Conservation (phyloP, 1,284 basidiomycete species). For the Austropuccinia psidii region DNA sequence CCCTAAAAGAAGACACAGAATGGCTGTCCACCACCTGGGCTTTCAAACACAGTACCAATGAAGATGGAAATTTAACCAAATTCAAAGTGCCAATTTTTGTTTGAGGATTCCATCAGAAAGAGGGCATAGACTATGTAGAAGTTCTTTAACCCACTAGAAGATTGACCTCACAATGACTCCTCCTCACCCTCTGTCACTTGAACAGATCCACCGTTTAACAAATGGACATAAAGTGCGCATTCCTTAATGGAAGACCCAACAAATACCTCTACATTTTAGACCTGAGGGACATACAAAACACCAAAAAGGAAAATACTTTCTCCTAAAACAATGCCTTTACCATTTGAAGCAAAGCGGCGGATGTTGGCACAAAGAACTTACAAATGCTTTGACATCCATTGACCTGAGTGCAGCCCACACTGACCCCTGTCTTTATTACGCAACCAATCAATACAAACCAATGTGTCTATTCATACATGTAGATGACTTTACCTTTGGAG, state of each 20-base stretch:
- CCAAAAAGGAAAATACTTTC: neutral
- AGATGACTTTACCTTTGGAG: neutral
- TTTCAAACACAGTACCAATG: neutral
- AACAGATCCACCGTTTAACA: neutral
- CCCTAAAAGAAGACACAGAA: too few relatives aligned
- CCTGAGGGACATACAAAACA: neutral
- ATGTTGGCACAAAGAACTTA: neutral
- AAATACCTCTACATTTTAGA: neutral
- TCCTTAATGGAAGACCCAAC: constrained; percentile 2
- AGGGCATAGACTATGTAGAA: constrained; percentile 1
- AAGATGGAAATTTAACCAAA: neutral
- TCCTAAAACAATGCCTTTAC: constrained; percentile 2
- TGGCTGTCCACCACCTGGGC: too few relatives aligned
- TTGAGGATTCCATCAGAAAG: neutral
- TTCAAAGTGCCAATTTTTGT: constrained; percentile 4
- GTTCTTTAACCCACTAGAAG: neutral
- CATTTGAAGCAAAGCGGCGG: neutral
- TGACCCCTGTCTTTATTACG: neutral
- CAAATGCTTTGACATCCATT: neutral
- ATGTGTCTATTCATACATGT: neutral
- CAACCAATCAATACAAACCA: neutral
- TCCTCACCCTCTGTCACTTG: neutral
- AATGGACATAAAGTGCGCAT: neutral
- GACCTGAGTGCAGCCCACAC: neutral
- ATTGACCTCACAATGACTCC: neutral